Evolutionary conservation across 768 basidiomycete species (phyloP).

Genomic region (Leccinum barrowsii): DNA sequence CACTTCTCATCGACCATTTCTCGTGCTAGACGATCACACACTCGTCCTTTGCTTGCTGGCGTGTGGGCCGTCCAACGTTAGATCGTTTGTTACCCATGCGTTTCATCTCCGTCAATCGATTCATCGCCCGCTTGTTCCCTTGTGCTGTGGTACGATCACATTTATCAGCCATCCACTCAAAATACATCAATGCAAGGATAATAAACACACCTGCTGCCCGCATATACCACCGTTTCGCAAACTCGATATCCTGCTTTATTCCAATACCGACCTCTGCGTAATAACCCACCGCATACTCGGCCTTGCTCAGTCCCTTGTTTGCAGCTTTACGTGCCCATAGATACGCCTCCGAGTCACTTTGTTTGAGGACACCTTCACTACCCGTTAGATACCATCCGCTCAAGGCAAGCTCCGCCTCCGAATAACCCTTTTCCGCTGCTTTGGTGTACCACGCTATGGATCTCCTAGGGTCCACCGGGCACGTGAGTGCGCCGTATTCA

Average conservation of each 20-base stretch:
- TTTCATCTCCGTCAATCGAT: constrained; percentile 92
- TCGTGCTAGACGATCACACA: constrained; percentile 76
- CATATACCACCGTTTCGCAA: constrained; percentile 99
- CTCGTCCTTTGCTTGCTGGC: constrained; percentile 91
- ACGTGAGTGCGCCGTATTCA: constrained; percentile 86
- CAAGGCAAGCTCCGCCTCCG: constrained; percentile 91
- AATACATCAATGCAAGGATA: neutral
- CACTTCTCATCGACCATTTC: constrained; percentile 1
- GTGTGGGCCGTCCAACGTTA: constrained; percentile 80
- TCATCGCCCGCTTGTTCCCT: constrained; percentile 98
- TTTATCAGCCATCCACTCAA: neutral
- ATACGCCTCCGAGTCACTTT: constrained; percentile 98
- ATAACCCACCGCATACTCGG: constrained; percentile 98
- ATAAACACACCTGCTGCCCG: constrained; percentile 83
- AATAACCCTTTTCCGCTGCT: constrained; percentile 93
- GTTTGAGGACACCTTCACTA: constrained; percentile 92
- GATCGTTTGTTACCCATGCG: constrained; percentile 77
- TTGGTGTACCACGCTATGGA: constrained; percentile 99
- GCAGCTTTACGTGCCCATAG: constrained; percentile 95
- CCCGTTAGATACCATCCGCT: constrained; percentile 99
- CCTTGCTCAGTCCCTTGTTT: constrained; percentile 94
- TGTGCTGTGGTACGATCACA: constrained; percentile 55
- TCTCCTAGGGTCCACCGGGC: constrained; percentile 87
- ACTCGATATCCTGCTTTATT: constrained; percentile 91
- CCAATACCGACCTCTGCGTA: constrained; percentile 98